Base-by-base conservation (phyloP, 257 asterid species). In the Vinca minor region DNA sequence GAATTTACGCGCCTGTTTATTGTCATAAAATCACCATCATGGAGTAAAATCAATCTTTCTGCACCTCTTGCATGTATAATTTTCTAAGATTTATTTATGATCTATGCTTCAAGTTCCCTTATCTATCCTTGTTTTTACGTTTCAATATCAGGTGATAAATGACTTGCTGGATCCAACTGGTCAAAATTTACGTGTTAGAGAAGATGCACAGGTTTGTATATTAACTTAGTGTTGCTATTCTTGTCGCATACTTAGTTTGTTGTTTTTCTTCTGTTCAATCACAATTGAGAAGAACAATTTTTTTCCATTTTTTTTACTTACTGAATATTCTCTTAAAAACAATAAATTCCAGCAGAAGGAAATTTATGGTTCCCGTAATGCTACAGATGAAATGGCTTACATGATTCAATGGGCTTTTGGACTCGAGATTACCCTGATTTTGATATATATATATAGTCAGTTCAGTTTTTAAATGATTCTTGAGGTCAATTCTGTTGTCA, bases 121-220 rank as follows among this genome's bases (percentile, higher is more conserved):
- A 5, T 11, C 35, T 56, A 18, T 8, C 35, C 21, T 20, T 58
- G 45, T 63, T n/a, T n/a, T 39, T 42, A 28, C 64, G 38, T 68
- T 59, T 57, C 48, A 42, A 36, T 77, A 46, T 68, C 85, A 93
- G 99, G 95, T 93, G 81, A 85, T 93, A 47, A 93, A 93, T 73
- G 99, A 90, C 79, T 81, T 93, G 83, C 88, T 93, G 81, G 96
- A 93, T 77, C 99, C 99, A 56, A 87, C 95, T 64, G 97, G 96
- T 62, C 99, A 93, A 71, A 87, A 93, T 81, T 81, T 93, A 79
- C 97, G 97, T 47, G 87, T 93, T 69, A 84, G 99, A 80, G 99
- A 93, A 78, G 99, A 93, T 77, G 82, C 89, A 15, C 99, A 93
- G 99, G 99, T 93, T 64, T 71, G 55, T 69, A 17, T 56, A 45